These are phyloP conservation scores for Taxawa tesnikishii DNA, from an alignment of 2,329 filamentous ascomycete species.

Conservation along the genomic window DNA sequence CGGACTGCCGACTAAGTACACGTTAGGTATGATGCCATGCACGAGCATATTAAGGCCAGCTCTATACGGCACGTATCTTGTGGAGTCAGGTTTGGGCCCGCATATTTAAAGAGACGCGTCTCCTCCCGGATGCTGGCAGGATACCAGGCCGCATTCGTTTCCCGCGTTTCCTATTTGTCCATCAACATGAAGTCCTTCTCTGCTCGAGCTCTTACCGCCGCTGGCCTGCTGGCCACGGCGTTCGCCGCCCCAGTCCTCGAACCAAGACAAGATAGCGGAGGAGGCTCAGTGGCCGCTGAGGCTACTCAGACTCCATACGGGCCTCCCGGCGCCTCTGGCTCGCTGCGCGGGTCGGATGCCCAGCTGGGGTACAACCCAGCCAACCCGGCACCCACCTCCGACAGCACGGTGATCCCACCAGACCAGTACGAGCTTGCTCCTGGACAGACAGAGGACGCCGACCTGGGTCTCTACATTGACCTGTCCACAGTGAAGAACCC, in stretches of 20 bases:
- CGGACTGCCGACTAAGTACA: too few species aligned
- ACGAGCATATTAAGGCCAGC: too few species aligned
- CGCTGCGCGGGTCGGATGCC: conserved; percentile 19
- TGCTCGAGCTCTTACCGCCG: background rate
- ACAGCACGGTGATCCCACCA: conserved; percentile 20
- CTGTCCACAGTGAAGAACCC: conserved; percentile 25
- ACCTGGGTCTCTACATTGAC: conserved; percentile 27
- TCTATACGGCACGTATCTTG: too few species aligned
- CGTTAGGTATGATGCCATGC: too few species aligned
- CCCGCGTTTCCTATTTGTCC: too few species aligned
- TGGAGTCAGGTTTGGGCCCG: too few species aligned
- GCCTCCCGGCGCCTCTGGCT: conserved; percentile 22
- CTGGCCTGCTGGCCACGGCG: conserved; percentile 3
- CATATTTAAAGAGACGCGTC: too few species aligned
- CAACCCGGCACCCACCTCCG: conserved; percentile 16
- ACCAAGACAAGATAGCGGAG: background rate
- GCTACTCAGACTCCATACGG: conserved; percentile 12
- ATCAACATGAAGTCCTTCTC: too few species aligned
- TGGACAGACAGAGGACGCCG: conserved; percentile 22
- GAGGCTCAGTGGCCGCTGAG: conserved; percentile 1
- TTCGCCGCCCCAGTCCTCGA: conserved; percentile 3
- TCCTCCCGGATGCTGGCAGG: too few species aligned
- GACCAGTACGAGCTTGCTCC: conserved; percentile 23
- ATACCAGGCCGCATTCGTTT: too few species aligned
- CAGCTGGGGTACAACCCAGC: conserved; percentile 22